Evolutionary conservation across 371 early-diverging fungal species (phyloP).

Genomic region (Circinella minor): DNA sequence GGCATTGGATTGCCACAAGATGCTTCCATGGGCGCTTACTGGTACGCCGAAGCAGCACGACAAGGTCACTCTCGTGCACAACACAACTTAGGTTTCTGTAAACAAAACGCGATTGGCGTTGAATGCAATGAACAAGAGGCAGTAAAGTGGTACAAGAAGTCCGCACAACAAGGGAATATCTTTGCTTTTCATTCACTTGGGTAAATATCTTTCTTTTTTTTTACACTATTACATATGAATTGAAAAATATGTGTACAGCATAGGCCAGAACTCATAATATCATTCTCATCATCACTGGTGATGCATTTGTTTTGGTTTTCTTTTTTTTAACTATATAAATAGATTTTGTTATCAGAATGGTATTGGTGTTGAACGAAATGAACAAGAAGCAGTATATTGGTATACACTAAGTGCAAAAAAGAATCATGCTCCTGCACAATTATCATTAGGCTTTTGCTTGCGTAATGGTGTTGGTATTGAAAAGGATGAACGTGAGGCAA

Average conservation of each 20-base stretch:
- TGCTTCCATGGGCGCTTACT: conserved; percentile 68
- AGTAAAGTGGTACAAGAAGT: conserved; percentile 67
- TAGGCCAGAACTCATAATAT: no score
- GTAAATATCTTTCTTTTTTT: conserved; percentile 29
- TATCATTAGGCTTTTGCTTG: conserved; percentile 85
- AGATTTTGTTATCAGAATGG: conserved; percentile 80
- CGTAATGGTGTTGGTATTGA: conserved; percentile 75
- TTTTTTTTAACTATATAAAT: not conserved
- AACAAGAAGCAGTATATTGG: conserved; percentile 71
- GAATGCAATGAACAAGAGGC: conserved; percentile 63
- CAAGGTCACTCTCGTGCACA: conserved; percentile 86
- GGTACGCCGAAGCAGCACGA: conserved; percentile 80
- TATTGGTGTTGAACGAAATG: conserved; percentile 68
- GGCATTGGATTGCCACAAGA: conserved; percentile 80
- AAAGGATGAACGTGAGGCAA: conserved; percentile 66
- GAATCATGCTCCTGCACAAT: conserved; percentile 71
- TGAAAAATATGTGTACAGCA: not conserved
- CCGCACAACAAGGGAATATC: conserved; percentile 78
- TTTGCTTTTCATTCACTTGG: conserved; percentile 86
- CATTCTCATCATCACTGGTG: no score
- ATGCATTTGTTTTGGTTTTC: no score
- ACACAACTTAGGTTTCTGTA: conserved; percentile 87
- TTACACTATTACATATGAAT: no score
- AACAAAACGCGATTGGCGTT: conserved; percentile 82
- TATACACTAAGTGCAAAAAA: conserved; percentile 72